A percentile compares a stretch with the other conserved stretches of the same genome.
phyloP scores from a whole-genome alignment of 2,329 filamentous ascomycete genomes.

The Trichoderma sp. region DNA sequence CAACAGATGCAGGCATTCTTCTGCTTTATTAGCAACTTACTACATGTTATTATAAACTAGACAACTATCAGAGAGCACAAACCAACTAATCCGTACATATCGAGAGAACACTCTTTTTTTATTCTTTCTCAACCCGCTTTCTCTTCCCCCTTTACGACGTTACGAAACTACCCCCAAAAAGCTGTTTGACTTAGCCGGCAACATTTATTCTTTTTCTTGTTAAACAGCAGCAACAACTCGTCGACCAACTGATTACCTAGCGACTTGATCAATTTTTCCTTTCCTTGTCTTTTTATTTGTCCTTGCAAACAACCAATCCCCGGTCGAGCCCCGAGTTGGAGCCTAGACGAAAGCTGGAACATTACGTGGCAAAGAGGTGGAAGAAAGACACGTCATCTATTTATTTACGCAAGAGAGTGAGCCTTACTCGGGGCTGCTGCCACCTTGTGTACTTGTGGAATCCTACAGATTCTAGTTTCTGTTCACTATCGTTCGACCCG shows the following conservation, averaged over 20 bases:
- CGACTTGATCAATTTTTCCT: slow-evolving; percentile 16
- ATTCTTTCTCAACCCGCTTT: slow-evolving; percentile 1
- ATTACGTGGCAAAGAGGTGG: background rate
- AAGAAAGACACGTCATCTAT: background rate
- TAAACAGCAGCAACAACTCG: background rate
- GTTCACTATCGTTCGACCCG: background rate
- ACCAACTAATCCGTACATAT: slow-evolving; percentile 19
- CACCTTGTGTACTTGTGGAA: slow-evolving; percentile 20
- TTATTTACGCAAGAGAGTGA: background rate
- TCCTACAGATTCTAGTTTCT: slow-evolving; percentile 11
- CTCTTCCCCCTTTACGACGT: slow-evolving; percentile 18
- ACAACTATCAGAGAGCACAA: slow-evolving; percentile 12
- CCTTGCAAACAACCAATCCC: background rate
- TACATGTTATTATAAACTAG: slow-evolving; percentile 11
- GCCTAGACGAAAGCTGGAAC: background rate
- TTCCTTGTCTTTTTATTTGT: background rate
- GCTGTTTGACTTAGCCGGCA: slow-evolving; percentile 14
- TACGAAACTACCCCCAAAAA: slow-evolving; percentile 19
- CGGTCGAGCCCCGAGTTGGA: slow-evolving; percentile 19
- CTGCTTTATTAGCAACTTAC: background rate
- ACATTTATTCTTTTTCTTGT: slow-evolving; percentile 6
- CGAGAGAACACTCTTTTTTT: background rate
- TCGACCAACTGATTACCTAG: slow-evolving; percentile 19
- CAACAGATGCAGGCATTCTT: background rate
- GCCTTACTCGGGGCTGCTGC: slow-evolving; percentile 10